These are phyloP conservation scores for Trametes cingulata DNA, from an alignment of 768 basidiomycete genomes.

Conservation along the genomic window DNA sequence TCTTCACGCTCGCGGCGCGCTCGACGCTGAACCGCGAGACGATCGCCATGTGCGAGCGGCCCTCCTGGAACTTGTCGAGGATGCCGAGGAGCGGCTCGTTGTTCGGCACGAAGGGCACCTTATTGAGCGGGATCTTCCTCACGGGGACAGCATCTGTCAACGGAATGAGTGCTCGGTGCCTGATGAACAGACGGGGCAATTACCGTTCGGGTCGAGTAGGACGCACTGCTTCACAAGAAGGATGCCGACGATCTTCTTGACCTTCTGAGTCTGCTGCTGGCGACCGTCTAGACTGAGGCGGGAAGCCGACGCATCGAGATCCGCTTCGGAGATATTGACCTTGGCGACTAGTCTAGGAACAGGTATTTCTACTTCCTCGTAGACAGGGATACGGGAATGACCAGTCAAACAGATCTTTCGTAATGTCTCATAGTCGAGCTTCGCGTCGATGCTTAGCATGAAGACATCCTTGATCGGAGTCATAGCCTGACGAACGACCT, in stretches of 20 bases:
- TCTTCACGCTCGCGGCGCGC: conserved; percentile 74
- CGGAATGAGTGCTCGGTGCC: conserved; percentile 14
- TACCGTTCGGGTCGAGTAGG: conserved; percentile 77
- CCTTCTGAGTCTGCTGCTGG: conserved; percentile 42
- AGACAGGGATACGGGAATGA: conserved; percentile 84
- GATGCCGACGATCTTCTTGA: conserved; percentile 85
- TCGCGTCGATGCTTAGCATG: conserved; percentile 85
- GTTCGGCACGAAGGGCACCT: conserved; percentile 82
- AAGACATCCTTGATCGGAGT: conserved; percentile 78
- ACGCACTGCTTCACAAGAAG: conserved; percentile 89
- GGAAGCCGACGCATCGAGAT: conserved; percentile 19
- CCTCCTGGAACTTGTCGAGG: conserved; percentile 88
- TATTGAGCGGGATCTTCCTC: conserved; percentile 81
- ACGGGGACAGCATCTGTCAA: conserved; percentile 75
- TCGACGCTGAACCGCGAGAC: conserved; percentile 47
- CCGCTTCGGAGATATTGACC: conserved; percentile 10
- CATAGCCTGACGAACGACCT: conserved; percentile 56
- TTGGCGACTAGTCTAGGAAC: conserved; percentile 25
- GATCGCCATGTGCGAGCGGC: conserved; percentile 89
- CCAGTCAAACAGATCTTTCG: conserved; percentile 78
- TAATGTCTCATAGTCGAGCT: conserved; percentile 78
- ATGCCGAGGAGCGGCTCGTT: conserved; percentile 85
- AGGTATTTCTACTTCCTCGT: conserved; percentile 78
- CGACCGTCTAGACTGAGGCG: conserved; percentile 24
- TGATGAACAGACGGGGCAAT: neutral